Percentiles rank a stretch among this genome's conserved stretches.
Evolutionary conservation across 2,329 filamentous ascomycete genomes (phyloP).

Genomic region (Fulvia fulva): DNA sequence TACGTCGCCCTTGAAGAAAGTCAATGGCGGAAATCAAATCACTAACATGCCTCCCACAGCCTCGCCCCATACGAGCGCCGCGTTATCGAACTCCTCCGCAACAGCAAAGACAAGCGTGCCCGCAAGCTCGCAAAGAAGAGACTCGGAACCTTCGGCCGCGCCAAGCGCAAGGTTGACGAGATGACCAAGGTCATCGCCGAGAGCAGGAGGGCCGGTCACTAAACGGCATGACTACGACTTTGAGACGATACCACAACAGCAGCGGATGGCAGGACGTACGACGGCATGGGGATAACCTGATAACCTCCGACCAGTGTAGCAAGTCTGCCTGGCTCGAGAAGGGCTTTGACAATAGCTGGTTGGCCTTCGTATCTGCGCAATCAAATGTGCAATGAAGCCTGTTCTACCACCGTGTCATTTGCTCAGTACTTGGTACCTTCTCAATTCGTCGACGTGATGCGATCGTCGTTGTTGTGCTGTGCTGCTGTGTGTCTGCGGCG

Average conservation of each 20-base stretch:
- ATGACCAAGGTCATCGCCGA: slow-evolving; percentile 97
- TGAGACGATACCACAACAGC: background rate
- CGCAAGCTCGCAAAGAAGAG: slow-evolving; percentile 99
- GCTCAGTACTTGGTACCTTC: slow-evolving; percentile 5
- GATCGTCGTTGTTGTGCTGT: background rate
- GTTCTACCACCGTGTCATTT: slow-evolving; percentile 3
- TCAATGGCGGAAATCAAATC: slow-evolving; percentile 8
- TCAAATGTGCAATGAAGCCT: slow-evolving; percentile 14
- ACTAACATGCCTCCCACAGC: slow-evolving; percentile 25
- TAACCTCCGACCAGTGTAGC: background rate
- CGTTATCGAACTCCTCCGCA: slow-evolving; percentile 97
- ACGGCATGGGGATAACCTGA: background rate
- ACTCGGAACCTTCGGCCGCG: slow-evolving; percentile 97
- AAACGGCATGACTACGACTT: slow-evolving; percentile 35
- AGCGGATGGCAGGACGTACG: slow-evolving; percentile 9
- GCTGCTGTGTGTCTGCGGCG: background rate
- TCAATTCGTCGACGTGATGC: background rate
- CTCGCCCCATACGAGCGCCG: slow-evolving; percentile 75
- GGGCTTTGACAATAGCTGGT: slow-evolving; percentile 9
- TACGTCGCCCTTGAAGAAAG: slow-evolving; percentile 48
- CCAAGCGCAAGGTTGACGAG: slow-evolving; percentile 99
- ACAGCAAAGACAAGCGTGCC: slow-evolving; percentile 99
- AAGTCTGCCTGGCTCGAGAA: background rate
- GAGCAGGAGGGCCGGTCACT: slow-evolving; percentile 75
- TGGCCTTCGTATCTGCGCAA: slow-evolving; percentile 21